These are phyloP conservation scores for Erodium maritimum DNA, from an alignment of 345 rosid species.

Conservation along the genomic window DNA sequence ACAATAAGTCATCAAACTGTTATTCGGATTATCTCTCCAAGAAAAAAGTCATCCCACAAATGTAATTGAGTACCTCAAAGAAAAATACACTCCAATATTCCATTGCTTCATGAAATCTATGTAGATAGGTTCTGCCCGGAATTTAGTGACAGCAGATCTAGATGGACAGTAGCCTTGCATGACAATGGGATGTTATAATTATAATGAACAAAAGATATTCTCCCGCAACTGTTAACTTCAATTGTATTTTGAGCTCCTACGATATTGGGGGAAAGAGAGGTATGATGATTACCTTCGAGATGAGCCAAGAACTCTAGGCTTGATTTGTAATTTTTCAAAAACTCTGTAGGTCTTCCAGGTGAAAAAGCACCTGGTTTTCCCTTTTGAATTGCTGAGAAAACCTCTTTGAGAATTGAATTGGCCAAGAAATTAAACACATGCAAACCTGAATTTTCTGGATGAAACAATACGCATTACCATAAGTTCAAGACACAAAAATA, in stretches of 20 bases:
- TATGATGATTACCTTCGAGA: slow-evolving; percentile 73
- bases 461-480: neutral
- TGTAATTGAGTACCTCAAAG: slow-evolving; percentile 52
- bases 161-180: slow-evolving; percentile 94
- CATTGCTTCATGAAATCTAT: slow-evolving; percentile 88
- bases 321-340: slow-evolving; percentile 84
- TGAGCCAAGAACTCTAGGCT: slow-evolving; percentile 73
- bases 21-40: neutral
- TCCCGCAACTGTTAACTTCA: neutral
- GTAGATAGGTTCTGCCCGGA: slow-evolving; percentile 62
- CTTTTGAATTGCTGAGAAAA: slow-evolving; percentile 69
- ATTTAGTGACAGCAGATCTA: slow-evolving; percentile 80
- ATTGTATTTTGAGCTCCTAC: neutral
- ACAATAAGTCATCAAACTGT: slow-evolving; percentile 4
- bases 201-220: neutral
- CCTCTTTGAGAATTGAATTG: slow-evolving; percentile 93
- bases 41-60: slow-evolving; percentile 5
- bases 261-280: slow-evolving; percentile 1
- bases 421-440: slow-evolving; percentile 93
- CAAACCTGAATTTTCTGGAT: slow-evolving; percentile 83
- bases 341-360: slow-evolving; percentile 91
- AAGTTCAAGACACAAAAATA: neutral
- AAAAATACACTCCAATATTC: slow-evolving; percentile 92
- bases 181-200: slow-evolving; percentile 25
- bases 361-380: slow-evolving; percentile 97